A percentile compares a stretch with the other conserved stretches of the same genome.
Evolutionary conservation across 805 yeast species (phyloP).

Genomic region (Kuraishia hungarica): DNA sequence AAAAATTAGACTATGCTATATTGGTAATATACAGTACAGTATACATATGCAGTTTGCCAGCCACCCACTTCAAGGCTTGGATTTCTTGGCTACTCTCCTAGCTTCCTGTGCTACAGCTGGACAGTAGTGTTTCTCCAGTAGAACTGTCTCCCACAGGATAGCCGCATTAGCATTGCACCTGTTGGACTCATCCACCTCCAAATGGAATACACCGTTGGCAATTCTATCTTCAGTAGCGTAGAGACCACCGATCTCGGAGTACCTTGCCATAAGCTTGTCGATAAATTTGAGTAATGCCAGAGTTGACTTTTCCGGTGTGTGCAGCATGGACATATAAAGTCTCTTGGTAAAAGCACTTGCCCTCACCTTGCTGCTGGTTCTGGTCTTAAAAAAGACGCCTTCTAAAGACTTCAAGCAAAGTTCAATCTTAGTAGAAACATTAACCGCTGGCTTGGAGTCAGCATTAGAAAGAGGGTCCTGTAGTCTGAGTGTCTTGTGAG

Average conservation of each 20-base stretch:
- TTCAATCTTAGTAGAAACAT: constrained; percentile 85
- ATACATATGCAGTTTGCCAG: neutral
- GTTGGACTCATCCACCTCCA: constrained; percentile 58
- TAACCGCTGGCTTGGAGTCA: constrained; percentile 57
- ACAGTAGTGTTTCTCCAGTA: constrained; percentile 75
- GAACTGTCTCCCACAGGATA: constrained; percentile 78
- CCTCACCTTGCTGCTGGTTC: constrained; percentile 55
- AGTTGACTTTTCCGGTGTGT: constrained; percentile 83
- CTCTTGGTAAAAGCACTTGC: constrained; percentile 81
- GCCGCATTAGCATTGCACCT: constrained; percentile 84
- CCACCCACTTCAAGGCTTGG: neutral
- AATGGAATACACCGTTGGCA: constrained; percentile 66
- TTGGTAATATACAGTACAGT: neutral
- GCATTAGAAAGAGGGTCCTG: constrained; percentile 53
- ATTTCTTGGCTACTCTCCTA: constrained; percentile 27
- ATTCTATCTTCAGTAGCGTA: constrained; percentile 86
- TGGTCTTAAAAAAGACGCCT: constrained; percentile 69
- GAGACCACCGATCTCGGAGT: constrained; percentile 64
- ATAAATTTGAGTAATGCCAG: constrained; percentile 71
- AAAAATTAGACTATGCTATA: neutral
- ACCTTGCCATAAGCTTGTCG: constrained; percentile 65
- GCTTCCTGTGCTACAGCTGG: constrained; percentile 72
- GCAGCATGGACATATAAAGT: constrained; percentile 54
- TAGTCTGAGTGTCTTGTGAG: constrained; percentile 71
- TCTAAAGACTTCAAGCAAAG: constrained; percentile 71